Conservation (phyloP, 2,329 filamentous ascomycete genomes). For the Peltaster fructicola region DNA sequence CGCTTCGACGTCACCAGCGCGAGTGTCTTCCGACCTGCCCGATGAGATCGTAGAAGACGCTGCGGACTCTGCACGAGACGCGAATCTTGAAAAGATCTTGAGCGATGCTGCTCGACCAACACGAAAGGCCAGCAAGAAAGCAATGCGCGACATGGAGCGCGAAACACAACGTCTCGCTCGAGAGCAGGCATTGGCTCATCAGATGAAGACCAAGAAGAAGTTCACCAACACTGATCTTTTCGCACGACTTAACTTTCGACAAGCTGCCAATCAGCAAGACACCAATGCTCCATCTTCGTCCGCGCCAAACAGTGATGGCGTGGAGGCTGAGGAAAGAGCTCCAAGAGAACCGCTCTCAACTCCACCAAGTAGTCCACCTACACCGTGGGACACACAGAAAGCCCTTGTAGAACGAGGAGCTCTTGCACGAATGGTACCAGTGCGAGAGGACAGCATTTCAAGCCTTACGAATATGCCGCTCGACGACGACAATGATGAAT, state of each 20-base stretch:
- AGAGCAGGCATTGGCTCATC: conserved; percentile 79
- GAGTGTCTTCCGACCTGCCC: conserved; percentile 12
- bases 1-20: conserved; percentile 2
- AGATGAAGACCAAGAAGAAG: conserved; percentile 76
- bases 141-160: conserved; percentile 81
- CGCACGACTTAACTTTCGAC: conserved; percentile 55
- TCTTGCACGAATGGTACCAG: conserved; percentile 15
- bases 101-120: conserved; percentile 40
- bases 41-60: conserved; percentile 11
- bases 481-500: conserved; percentile 11
- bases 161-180: conserved; percentile 84
- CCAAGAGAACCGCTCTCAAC: conserved; percentile 13
- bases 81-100: conserved; percentile 15
- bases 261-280: conserved; percentile 3
- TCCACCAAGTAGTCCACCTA: conserved; percentile 28
- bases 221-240: conserved; percentile 71
- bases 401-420: conserved; percentile 17
- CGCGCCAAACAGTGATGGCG: conserved; percentile 14
- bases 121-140: conserved; percentile 85
- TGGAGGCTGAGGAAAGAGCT: conserved; percentile 5
- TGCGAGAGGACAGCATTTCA: conserved; percentile 14
- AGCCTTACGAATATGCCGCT: conserved; percentile 9
- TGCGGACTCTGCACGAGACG: conserved; percentile 7
- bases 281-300: conserved; percentile 13
- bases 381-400: conserved; percentile 19